Conservation (phyloP, 495 filamentous ascomycete species). For the Lasiosphaeria miniovina region DNA sequence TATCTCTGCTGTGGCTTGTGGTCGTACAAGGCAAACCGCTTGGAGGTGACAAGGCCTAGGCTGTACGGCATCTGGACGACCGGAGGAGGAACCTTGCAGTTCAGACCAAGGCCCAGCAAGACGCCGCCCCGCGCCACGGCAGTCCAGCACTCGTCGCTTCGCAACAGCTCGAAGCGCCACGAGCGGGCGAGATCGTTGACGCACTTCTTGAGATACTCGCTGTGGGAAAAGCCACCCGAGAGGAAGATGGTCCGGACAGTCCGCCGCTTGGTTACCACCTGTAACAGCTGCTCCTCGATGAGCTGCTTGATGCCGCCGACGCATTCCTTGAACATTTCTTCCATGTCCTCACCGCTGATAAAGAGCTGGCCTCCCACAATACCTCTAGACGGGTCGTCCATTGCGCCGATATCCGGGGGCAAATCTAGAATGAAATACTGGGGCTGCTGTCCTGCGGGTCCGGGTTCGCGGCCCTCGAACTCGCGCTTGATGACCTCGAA, state of each 20-base stretch:
- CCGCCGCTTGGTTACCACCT: constrained; percentile 3
- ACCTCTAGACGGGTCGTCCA: constrained; percentile 1
- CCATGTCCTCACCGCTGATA: constrained; percentile 13
- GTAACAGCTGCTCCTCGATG: constrained; percentile 11
- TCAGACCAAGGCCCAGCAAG: constrained; percentile 15
- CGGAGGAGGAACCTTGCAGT: constrained; percentile 6
- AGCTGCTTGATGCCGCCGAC: constrained; percentile 10
- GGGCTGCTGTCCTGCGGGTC: not conserved
- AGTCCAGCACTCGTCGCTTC: constrained; percentile 14
- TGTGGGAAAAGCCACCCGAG: constrained; percentile 14
- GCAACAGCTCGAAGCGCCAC: constrained; percentile 5
- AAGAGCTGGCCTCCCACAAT: constrained; percentile 8
- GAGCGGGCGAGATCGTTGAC: constrained; percentile 1
- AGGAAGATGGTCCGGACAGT: constrained; percentile 13
- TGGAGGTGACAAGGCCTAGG: constrained; percentile 11
- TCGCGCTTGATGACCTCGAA: constrained; percentile 15
- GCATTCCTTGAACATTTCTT: constrained; percentile 13
- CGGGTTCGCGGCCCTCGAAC: constrained; percentile 11
- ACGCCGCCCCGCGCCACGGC: constrained; percentile 11
- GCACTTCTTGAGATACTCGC: constrained; percentile 9
- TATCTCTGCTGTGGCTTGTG: constrained; percentile 3
- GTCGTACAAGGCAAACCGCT: constrained; percentile 5
- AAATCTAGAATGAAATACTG: constrained; percentile 5
- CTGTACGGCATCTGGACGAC: constrained; percentile 8
- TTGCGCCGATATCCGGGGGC: constrained; percentile 4